phyloP scores from a whole-genome alignment of 2,329 filamentous ascomycete species.

The Madurella mycetomatis region DNA sequence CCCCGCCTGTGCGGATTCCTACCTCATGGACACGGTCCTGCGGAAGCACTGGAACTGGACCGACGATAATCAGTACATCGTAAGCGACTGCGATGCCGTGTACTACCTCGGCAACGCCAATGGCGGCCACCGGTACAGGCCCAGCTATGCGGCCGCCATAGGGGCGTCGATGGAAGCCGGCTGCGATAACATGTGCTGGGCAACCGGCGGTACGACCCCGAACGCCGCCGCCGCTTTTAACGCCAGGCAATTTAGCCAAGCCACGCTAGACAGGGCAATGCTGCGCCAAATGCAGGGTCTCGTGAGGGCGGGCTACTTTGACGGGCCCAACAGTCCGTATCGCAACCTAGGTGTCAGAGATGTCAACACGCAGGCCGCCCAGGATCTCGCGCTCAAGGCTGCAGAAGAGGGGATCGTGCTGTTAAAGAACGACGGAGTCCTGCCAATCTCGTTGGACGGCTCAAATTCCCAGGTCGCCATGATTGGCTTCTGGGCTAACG shows the following conservation, averaged over 20 bases:
- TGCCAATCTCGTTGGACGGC: constrained; percentile 46
- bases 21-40: constrained; percentile 55
- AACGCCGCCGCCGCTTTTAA: constrained; percentile 18
- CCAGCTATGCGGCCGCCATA: constrained; percentile 17
- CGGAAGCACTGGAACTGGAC: constrained; percentile 62
- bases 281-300: constrained; percentile 51
- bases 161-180: constrained; percentile 21
- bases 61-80: constrained; percentile 56
- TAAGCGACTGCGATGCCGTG: constrained; percentile 59
- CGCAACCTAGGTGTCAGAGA: constrained; percentile 50
- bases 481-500: constrained; percentile 56
- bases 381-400: constrained; percentile 53
- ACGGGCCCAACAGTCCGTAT: constrained; percentile 44
- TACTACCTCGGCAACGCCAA: constrained; percentile 26
- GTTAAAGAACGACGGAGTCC: constrained; percentile 50
- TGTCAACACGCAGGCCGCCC: constrained; percentile 50
- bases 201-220: constrained; percentile 19
- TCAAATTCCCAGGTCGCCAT: constrained; percentile 48
- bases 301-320: constrained; percentile 54
- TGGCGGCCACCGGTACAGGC: constrained; percentile 21
- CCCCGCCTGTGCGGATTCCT: constrained; percentile 56
- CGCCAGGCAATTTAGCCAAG: constrained; percentile 39
- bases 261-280: constrained; percentile 45
- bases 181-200: constrained; percentile 24
- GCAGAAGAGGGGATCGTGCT: constrained; percentile 45